phyloP scores from a whole-genome alignment of 805 yeast genomes.

The Huiozyma naganishii region DNA sequence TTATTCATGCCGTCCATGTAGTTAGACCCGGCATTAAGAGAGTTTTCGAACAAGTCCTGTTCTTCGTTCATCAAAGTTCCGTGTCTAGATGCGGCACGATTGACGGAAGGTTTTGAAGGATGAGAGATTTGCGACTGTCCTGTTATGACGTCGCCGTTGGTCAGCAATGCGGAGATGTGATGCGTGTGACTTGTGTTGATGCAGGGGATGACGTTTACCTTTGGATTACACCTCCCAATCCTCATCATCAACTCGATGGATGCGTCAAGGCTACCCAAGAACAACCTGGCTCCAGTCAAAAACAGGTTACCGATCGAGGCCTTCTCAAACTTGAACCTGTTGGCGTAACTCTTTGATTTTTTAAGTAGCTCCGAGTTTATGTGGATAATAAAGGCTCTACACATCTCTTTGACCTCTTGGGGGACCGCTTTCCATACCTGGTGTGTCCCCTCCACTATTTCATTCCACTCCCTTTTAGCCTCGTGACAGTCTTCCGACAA shows the following conservation, averaged over 20 bases:
- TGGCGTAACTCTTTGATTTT: slow-evolving; percentile 34
- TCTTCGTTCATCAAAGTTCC: not conserved
- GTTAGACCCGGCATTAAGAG: not conserved
- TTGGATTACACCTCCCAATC: slow-evolving; percentile 37
- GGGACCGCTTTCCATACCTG: slow-evolving; percentile 42
- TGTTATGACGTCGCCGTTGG: slow-evolving; percentile 61
- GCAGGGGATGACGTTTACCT: slow-evolving; percentile 60
- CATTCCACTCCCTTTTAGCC: slow-evolving; percentile 68
- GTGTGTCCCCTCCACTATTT: slow-evolving; percentile 72
- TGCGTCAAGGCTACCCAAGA: slow-evolving; percentile 75
- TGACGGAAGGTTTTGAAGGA: slow-evolving; percentile 35
- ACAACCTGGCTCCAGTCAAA: slow-evolving; percentile 68
- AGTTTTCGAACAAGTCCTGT: not conserved
- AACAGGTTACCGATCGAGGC: slow-evolving; percentile 84
- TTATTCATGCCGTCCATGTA: not conserved
- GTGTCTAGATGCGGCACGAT: slow-evolving; percentile 2
- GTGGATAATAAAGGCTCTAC: slow-evolving; percentile 67
- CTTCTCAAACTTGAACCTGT: slow-evolving; percentile 50
- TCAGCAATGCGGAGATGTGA: slow-evolving; percentile 68
- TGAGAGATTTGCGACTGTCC: slow-evolving; percentile 94
- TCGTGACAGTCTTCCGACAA: slow-evolving; percentile 22
- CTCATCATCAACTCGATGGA: slow-evolving; percentile 68
- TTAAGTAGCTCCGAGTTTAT: slow-evolving; percentile 69
- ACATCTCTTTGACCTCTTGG: slow-evolving; percentile 51
- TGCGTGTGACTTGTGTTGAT: slow-evolving; percentile 76